Base-by-base conservation (phyloP, 1,139 yeast genomes). In the Diutina ranongensis region DNA sequence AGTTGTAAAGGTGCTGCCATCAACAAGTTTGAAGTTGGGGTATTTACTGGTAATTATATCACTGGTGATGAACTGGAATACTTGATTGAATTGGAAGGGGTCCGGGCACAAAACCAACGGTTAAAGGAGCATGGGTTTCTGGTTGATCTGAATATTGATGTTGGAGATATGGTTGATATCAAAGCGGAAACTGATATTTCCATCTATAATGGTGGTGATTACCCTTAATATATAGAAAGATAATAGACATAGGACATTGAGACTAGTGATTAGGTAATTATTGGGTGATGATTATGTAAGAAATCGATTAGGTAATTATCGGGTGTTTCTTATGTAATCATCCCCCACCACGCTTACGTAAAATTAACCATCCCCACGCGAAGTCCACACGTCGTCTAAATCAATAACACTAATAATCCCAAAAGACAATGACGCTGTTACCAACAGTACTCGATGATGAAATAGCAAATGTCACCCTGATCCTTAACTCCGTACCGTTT, bases 121-220 rank as follows among this genome's bases (percentile, higher is more conserved):
- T 55, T 80, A 46, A 76, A 70, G 55, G 57, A 57, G 45, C 55
- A 57, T 44, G 68, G 76, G 20, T 50, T 62, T 52, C 63, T 71
- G 49, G 70, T 72, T 32, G 76, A 70, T 51, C 71, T 74, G 7
- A 69, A 74, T 50, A 64, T 68, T 48, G 75, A 69, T 53, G 67
- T 65, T 33, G 60, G 69, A 48, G 76, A 71, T 49, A 60, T 74
- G 54, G 73, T 69, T 35, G 86, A 83, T 52, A 80, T 81, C 47
- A 88, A 89, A 63, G 88, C 97, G 16, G 96, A 88, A 51, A 85
- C 80, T 45, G 98, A 92, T 60, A 83, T 89, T 54, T 89, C 95
- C 50, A 77, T 92, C 46, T 87, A 83, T 65, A 92, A 92, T 63
- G 72, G 81, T 48, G 97, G 95, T 45, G 96, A 88, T 61, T 82